Base-by-base conservation (phyloP, 2,329 filamentous ascomycete genomes). In the Colletotrichum endophyticum region DNA sequence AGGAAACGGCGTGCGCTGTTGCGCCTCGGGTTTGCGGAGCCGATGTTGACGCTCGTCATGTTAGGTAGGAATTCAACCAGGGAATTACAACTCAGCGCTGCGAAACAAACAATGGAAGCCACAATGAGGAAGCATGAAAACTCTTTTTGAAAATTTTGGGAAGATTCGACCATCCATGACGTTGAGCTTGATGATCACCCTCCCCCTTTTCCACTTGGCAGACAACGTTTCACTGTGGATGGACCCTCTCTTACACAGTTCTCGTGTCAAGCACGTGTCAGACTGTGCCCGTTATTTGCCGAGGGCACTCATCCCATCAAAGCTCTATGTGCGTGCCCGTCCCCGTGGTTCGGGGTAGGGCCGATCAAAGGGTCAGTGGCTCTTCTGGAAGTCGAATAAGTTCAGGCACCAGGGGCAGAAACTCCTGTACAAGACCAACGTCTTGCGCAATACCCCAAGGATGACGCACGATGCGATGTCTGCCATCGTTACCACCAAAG, bases 191-290 rank as follows among this genome's bases (percentile, higher is more conserved):
- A 49, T 22, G n/a, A 49, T 49, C 44, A 7, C n/a, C 11, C 44
- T 49, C 44, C 44, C 44, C 44, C n/a, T 49, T 49, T 49, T 49
- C n/a, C n/a, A 49, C 44, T 22, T 49, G 44, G 44, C n/a, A 49
- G 44, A 49, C n/a, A 22, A 49, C 44, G 44, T 49, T 49, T 49
- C 44, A 49, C 44, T 22, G 44, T 13, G 44, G n/a, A 49, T 49
- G 15, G 27, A 68, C 53, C 25, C 32, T 25, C 30, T n/a, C 36
- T 49, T 67, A 64, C 63, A 57, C 56, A 49, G 16, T 30, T 27
- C n/a, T 22, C 27, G 63, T 73, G 49, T 73, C 70, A 75, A 49
- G 56, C 57, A 28, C 63, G 56, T 68, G 70, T 73, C 73, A 73
- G 28, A 73, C 34, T 19, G 6, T 39, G 28, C 44, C 30, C 36